Evolutionary conservation across 306 rosid species (phyloP), one percentile per base, ranked within the genome.

Genomic region (Prunus mongolica): DNA sequence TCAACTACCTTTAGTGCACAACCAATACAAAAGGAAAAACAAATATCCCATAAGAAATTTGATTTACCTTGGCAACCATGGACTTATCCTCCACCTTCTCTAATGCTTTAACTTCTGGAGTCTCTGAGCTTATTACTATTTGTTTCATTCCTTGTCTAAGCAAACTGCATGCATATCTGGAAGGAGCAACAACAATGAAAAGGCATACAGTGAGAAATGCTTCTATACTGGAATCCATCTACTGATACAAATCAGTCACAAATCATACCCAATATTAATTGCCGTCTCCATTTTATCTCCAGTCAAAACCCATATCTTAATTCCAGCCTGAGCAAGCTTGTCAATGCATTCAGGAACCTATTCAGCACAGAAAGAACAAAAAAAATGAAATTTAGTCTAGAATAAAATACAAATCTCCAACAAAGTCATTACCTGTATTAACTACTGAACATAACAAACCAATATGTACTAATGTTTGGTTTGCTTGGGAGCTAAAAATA

Each of bases 281-380:
- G 99, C 99, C 32, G 98, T 96, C 83, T 96, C 99, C 99, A 96
- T 96, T 89, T 96, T 96, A 85, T 96, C 99, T 64, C 99, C 99
- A 50, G 99, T 96, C 89, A 96, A 84, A 77, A 96, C 99, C 99
- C 99, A 96, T 65, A 96, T 81, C 84, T 96, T 96, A 65, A 96
- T 96, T 80, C 99, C 99, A 68, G 99, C 99, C 83, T 92, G 99
- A 50, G 99, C 99, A 81, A 96, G 93, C 75, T 91, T 96, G 91
- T 96, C 99, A 60, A 96, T 96, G 87, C 98, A 96, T 67, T 96
- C 99, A 24, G 99, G 99, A 78, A 96, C 99, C 98, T 94, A 72
- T 34, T 57, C 68, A 82, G 54, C 65, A 83, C 51, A 64, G 78
- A 81, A 16, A 30, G 65, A 66, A 2, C 5, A 61, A 81, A 78